phyloP scores from a whole-genome alignment of 169 alveolate genomes.

The Cryptosporidium meleagridis region DNA sequence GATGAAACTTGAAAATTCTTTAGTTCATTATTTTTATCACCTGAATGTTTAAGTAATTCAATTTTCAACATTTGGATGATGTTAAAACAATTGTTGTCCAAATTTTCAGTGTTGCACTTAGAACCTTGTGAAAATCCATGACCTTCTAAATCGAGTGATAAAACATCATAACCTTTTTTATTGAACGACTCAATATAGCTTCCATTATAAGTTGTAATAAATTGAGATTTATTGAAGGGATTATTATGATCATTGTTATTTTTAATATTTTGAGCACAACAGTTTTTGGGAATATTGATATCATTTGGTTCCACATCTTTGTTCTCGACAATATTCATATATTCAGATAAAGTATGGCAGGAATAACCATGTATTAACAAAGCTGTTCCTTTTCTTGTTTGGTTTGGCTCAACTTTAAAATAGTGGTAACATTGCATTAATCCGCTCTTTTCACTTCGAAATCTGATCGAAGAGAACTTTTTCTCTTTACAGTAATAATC shows the following conservation, averaged over 20 bases:
- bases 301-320: background rate
- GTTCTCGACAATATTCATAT: constrained; percentile 36
- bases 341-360: constrained; percentile 54
- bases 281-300: background rate
- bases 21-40: background rate
- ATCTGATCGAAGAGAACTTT: constrained; percentile 29
- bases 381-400: constrained; percentile 57
- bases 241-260: background rate
- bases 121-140: constrained; percentile 71
- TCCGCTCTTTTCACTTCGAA: constrained; percentile 35
- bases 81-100: constrained; percentile 35
- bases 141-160: constrained; percentile 62
- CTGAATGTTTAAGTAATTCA: constrained; percentile 1
- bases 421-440: constrained; percentile 28
- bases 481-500: constrained; percentile 33
- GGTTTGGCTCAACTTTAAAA: background rate
- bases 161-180: constrained; percentile 58
- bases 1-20: constrained; percentile 10
- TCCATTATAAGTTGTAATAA: constrained; percentile 26
- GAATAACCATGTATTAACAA: constrained; percentile 62
- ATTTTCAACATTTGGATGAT: constrained; percentile 58
- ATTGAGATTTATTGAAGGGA: constrained; percentile 16
- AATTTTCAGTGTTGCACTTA: constrained; percentile 45
- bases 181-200: constrained; percentile 61
- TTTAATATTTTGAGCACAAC: too few species aligned